Evolutionary conservation across 1,284 basidiomycete species (phyloP).

Genomic region (Cutaneotrichosporon mucoides): DNA sequence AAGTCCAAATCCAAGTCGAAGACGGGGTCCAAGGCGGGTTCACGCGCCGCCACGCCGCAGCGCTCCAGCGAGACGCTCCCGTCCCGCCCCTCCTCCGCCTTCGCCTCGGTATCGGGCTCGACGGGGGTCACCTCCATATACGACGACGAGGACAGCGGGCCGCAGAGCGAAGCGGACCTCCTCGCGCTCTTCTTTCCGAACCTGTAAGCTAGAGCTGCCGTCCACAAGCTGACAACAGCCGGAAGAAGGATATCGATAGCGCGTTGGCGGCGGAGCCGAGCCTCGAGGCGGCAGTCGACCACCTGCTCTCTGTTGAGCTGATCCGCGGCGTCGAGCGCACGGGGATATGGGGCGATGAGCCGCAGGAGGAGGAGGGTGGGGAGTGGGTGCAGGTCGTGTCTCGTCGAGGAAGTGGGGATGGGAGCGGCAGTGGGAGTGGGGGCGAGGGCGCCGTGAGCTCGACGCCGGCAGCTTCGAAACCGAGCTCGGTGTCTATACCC

Average conservation of each 20-base stretch:
- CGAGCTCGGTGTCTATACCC: no score
- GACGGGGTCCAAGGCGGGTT: no score
- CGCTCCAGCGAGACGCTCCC: not conserved
- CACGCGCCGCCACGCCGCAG: not conserved
- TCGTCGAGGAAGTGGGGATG: not conserved
- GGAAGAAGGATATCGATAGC: constrained; percentile 13
- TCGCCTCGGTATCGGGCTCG: not conserved
- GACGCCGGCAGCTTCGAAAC: no score
- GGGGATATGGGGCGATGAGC: constrained; percentile 36
- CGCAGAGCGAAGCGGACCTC: constrained; percentile 18
- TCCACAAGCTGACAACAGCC: not conserved
- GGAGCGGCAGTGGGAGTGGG: not conserved
- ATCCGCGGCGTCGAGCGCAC: constrained; percentile 31
- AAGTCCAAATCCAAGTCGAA: not conserved
- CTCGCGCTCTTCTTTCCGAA: constrained; percentile 32
- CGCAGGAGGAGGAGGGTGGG: not conserved
- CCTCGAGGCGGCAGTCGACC: constrained; percentile 33
- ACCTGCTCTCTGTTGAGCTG: constrained; percentile 40
- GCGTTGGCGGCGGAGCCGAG: constrained; percentile 24
- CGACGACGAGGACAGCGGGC: constrained; percentile 4
- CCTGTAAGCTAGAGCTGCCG: constrained; percentile 19
- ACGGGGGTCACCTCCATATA: not conserved
- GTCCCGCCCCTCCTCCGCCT: not conserved
- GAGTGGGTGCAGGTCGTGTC: not conserved
- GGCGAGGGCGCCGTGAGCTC: no score